Conservation (phyloP, 352 stramenopile genomes). For the Phytopythium oedochilum region DNA sequence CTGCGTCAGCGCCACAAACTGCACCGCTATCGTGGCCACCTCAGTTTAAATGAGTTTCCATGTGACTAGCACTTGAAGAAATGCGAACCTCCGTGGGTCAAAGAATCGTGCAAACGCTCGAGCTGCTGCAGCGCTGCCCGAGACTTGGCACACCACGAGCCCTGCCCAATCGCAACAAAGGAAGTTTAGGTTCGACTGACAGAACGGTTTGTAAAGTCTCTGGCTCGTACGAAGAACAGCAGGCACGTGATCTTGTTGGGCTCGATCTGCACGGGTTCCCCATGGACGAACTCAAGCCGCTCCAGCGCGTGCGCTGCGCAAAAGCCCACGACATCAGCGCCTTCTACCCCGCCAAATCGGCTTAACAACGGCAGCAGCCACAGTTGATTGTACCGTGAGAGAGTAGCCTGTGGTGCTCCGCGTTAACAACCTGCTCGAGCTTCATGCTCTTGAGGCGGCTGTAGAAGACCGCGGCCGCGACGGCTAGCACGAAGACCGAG, state of each 20-base stretch:
- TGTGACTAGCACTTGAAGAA: too few species aligned
- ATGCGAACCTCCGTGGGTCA: conserved; percentile 28
- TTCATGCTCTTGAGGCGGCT: conserved; percentile 46
- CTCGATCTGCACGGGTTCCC: conserved; percentile 35
- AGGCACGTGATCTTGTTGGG: conserved; percentile 62
- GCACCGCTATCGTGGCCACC: conserved; percentile 21
- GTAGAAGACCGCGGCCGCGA: conserved; percentile 48
- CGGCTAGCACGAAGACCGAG: conserved; percentile 54
- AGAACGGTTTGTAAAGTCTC: background rate
- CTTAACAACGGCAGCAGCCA: background rate
- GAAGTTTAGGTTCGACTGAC: too few species aligned
- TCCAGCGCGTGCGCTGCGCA: conserved; percentile 29
- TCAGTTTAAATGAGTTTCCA: background rate
- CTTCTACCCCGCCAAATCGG: conserved; percentile 6
- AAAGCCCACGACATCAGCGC: background rate
- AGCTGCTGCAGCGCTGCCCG: conserved; percentile 45
- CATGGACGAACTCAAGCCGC: conserved; percentile 56
- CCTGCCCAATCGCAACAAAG: conserved; percentile 18
- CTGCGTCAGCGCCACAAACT: conserved; percentile 67
- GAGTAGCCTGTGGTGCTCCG: conserved; percentile 19
- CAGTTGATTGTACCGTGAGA: background rate
- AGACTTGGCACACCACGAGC: conserved; percentile 58
- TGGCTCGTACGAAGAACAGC: conserved; percentile 68
- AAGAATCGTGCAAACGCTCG: conserved; percentile 25
- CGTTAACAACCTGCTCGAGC: conserved; percentile 40